Evolutionary conservation across 176 grass and related monocot genomes (phyloP).

Genomic region (Triticum dicoccoides): DNA sequence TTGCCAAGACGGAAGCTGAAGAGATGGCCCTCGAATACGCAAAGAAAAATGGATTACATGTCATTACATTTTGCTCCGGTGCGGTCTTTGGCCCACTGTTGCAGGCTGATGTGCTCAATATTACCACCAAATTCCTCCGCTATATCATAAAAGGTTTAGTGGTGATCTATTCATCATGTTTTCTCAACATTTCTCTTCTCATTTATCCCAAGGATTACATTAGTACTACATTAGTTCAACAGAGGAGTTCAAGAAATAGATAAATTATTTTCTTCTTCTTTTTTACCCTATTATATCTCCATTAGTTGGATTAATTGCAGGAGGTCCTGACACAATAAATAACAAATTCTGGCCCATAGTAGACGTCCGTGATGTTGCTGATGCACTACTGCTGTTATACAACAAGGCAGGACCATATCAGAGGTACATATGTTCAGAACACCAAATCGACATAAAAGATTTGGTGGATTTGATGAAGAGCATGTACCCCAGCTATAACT

Average conservation of each 20-base stretch:
- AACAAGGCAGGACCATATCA: conserved; percentile 30
- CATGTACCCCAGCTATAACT: conserved; percentile 29
- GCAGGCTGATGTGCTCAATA: conserved; percentile 8
- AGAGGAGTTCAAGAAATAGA: background rate
- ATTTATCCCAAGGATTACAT: background rate
- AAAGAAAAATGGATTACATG: conserved; percentile 12
- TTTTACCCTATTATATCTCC: background rate
- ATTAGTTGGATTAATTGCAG: conserved; percentile 1
- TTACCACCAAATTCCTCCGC: conserved; percentile 4
- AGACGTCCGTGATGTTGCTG: conserved; percentile 52
- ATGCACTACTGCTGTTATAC: conserved; percentile 48
- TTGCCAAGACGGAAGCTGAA: conserved; percentile 29
- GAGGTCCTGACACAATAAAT: conserved; percentile 23
- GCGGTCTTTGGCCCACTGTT: conserved; percentile 12
- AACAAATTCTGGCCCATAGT: conserved; percentile 36
- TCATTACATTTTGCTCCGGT: conserved; percentile 20
- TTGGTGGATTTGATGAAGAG: conserved; percentile 44
- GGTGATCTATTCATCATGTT: background rate
- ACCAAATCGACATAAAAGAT: conserved; percentile 1
- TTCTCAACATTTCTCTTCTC: background rate
- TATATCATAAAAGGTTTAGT: conserved; percentile 21
- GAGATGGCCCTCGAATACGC: conserved; percentile 18
- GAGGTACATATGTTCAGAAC: conserved; percentile 38
- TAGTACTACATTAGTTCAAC: background rate
- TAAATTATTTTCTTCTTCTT: background rate